Base-by-base conservation (phyloP, 495 filamentous ascomycete species). In the Cercophora samala region DNA sequence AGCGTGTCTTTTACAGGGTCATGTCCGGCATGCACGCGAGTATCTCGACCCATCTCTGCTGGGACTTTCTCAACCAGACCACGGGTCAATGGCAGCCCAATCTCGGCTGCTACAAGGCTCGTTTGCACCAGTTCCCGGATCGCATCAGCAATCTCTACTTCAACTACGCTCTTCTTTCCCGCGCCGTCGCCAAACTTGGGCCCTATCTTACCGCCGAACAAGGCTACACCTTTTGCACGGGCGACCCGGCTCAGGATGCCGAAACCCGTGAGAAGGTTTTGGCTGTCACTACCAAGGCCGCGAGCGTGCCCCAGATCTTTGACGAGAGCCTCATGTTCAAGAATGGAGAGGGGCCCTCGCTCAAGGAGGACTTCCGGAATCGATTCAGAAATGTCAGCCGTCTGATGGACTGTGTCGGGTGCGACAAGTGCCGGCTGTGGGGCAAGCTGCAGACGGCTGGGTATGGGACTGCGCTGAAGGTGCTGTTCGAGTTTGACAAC, bases 391-490 rank as follows among this genome's bases (percentile, higher is more conserved):
- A 99, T 70, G 92, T 99, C 63, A 93, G 90, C 70, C 87, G 95
- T 22, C 80, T 98, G 71, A 99, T 99, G 95, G 95, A 99, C 79
- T 99, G 95, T 76, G 95, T 98, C 18, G 95, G 95, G 22, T 99
- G 95, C 78, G 95, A 99, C 80, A 99, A 99, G 80, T 99, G 95
- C 79, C 88, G 95, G 18, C 87, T 99, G 3, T 99, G 95, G 96
- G 95, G 95, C 60, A 99, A 98, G 78, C 78, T 99, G n/a, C 95
- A 99, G 76, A 95, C 93, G 5, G 91, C 90, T 21, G 95, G 95
- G 18, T 98, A 97, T 73, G 96, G 95, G 42, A 93, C 95, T 1
- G 95, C 95, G 11, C 78, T 99, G 46, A 99, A 99, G 78, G 89
- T 99, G 1, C 82, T 99, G 2, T 99, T 98, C 72, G 96, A 99